These are phyloP conservation scores for Jamesozyma lodderae DNA, from an alignment of 805 yeast species.

Conservation along the genomic window DNA sequence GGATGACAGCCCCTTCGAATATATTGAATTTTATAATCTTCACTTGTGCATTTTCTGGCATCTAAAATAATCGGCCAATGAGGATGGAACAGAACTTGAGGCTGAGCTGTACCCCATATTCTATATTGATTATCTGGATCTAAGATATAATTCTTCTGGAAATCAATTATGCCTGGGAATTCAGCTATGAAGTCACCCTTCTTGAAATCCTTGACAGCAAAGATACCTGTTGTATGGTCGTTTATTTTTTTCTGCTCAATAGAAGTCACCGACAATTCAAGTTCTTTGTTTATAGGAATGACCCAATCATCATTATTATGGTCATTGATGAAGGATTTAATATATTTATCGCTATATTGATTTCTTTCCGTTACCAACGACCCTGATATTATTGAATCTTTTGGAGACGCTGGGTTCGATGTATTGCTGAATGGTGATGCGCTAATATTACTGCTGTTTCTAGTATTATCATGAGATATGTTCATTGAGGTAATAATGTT, in stretches of 20 bases:
- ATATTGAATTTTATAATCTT: constrained; percentile 76
- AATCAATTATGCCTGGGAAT: constrained; percentile 63
- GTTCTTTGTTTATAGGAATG: constrained; percentile 9
- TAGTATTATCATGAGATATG: too few species aligned
- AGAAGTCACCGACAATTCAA: constrained; percentile 1
- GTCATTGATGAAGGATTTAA: constrained; percentile 40
- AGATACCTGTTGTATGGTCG: constrained; percentile 38
- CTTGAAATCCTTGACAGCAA: constrained; percentile 33
- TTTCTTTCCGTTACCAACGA: not conserved
- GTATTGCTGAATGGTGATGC: not conserved
- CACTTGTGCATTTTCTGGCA: constrained; percentile 42
- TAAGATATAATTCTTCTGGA: constrained; percentile 50
- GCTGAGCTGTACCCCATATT: constrained; percentile 59
- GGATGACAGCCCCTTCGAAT: constrained; percentile 69
- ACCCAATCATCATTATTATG: constrained; percentile 39
- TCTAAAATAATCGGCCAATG: constrained; percentile 63
- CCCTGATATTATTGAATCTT: not conserved
- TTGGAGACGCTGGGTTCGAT: not conserved
- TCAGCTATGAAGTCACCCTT: constrained; percentile 48
- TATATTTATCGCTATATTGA: constrained; percentile 33
- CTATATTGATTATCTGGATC: constrained; percentile 72
- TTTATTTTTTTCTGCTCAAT: not conserved
- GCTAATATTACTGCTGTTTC: not conserved
- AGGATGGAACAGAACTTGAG: constrained; percentile 48
- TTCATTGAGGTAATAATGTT: too few species aligned